Percentiles rank a stretch among this genome's conserved stretches.
These are phyloP conservation scores for Fusarium lateritium DNA, from an alignment of 2,329 filamentous ascomycete genomes.

Conservation along the genomic window DNA sequence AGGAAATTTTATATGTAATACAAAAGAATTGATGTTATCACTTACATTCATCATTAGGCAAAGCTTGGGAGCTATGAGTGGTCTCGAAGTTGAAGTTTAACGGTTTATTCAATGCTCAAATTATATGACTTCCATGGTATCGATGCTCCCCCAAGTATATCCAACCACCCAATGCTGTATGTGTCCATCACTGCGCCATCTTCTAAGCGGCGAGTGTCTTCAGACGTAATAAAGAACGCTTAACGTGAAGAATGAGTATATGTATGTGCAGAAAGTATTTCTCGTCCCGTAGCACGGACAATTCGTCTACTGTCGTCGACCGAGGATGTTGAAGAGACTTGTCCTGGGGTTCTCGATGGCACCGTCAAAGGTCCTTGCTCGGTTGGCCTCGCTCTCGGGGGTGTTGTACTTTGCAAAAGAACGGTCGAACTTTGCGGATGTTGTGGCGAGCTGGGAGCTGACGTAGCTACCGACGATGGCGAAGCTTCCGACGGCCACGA, in stretches of 20 bases:
- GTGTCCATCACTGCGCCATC: conserved; percentile 5
- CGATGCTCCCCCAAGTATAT: conserved; percentile 20
- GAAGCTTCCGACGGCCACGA: conserved; percentile 43
- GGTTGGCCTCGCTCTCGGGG: conserved; percentile 54
- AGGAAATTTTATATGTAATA: conserved; percentile 42
- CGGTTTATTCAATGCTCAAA: conserved; percentile 32
- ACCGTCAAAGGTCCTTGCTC: conserved; percentile 53
- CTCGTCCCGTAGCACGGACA: background rate
- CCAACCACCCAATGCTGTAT: conserved; percentile 9
- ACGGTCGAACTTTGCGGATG: conserved; percentile 56
- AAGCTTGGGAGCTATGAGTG: background rate
- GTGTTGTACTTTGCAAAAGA: conserved; percentile 58
- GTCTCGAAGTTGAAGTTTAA: background rate
- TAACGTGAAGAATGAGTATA: conserved; percentile 28
- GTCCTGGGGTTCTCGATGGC: conserved; percentile 53
- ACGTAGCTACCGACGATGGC: conserved; percentile 53
- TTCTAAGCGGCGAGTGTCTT: background rate
- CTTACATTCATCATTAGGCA: background rate
- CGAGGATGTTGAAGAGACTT: conserved; percentile 54
- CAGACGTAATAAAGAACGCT: conserved; percentile 40
- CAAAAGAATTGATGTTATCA: conserved; percentile 36
- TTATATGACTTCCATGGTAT: conserved; percentile 35
- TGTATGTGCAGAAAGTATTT: background rate
- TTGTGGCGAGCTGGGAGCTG: conserved; percentile 51
- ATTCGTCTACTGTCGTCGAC: conserved; percentile 48